Evolutionary conservation across 305 asterid species (phyloP).

Genomic region (Fraxinus angustifolia): DNA sequence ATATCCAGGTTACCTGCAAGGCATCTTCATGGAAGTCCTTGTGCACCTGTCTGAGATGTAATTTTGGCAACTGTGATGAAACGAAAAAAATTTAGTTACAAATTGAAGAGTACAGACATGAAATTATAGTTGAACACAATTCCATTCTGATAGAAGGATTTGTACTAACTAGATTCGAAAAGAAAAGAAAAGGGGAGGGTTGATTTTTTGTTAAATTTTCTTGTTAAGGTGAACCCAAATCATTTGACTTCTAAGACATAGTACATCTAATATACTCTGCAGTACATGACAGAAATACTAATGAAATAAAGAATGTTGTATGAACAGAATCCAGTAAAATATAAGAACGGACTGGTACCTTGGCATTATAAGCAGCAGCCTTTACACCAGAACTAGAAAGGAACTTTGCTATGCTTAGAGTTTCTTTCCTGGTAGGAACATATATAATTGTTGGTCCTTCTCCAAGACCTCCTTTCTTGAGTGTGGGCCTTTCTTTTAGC

Average conservation of each 20-base stretch:
- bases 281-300: slow-evolving; percentile 6
- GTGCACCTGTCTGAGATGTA: slow-evolving; percentile 73
- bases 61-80: slow-evolving; percentile 61
- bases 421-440: slow-evolving; percentile 74
- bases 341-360: slow-evolving; percentile 39
- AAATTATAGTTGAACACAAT: background rate
- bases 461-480: slow-evolving; percentile 31
- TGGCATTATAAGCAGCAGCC: slow-evolving; percentile 80
- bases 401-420: slow-evolving; percentile 57
- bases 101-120: slow-evolving; percentile 10
- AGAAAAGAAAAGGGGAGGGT: background rate
- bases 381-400: slow-evolving; percentile 53
- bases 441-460: slow-evolving; percentile 67
- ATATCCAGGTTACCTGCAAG: slow-evolving; percentile 50
- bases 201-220: background rate
- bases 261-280: background rate
- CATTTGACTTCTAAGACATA: slow-evolving; percentile 3
- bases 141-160: background rate
- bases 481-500: slow-evolving; percentile 36
- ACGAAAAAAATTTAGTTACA: background rate
- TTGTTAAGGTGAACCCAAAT: background rate
- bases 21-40: slow-evolving; percentile 57
- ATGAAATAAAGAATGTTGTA: slow-evolving; percentile 10
- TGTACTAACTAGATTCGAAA: background rate
- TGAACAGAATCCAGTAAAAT: slow-evolving; percentile 5